Conservation (phyloP, 1,139 yeast species). For the Magnusiomyces magnusii region DNA sequence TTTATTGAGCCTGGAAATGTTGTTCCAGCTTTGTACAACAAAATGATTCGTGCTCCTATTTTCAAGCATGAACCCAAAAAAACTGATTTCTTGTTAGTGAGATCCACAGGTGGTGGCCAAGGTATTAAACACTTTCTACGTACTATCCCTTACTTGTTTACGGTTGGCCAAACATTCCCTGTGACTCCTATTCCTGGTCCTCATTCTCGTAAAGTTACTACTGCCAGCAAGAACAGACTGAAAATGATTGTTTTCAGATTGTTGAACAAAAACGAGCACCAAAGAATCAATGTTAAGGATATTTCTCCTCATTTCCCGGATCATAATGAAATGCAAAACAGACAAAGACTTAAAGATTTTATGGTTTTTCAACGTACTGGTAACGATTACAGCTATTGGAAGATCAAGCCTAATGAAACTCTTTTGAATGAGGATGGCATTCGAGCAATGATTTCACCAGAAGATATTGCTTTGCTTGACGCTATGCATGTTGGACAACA, state of each 20-base stretch:
- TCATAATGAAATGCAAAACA: conserved; percentile 94
- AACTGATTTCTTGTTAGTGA: conserved; percentile 76
- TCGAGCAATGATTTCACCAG: conserved; percentile 84
- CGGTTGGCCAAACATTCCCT: conserved; percentile 91
- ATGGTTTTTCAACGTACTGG: conserved; percentile 98
- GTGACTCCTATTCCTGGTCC: conserved; percentile 97
- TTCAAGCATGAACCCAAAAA: conserved; percentile 72
- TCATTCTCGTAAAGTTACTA: conserved; percentile 91
- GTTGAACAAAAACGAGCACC: conserved; percentile 65
- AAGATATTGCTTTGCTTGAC: conserved; percentile 79
- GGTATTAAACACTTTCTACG: conserved; percentile 56
- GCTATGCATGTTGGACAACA: conserved; percentile 94
- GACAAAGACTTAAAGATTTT: conserved; percentile 92
- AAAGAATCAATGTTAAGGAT: conserved; percentile 77
- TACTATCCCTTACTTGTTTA: conserved; percentile 61
- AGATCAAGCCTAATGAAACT: conserved; percentile 63
- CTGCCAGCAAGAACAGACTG: conserved; percentile 82
- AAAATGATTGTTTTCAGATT: conserved; percentile 93
- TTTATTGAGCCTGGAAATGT: conserved; percentile 91
- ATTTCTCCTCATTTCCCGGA: conserved; percentile 93
- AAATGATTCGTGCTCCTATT: conserved; percentile 87
- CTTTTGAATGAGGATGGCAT: conserved; percentile 74
- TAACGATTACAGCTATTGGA: conserved; percentile 95
- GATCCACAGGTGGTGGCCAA: conserved; percentile 64
- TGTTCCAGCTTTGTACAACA: conserved; percentile 89